Base-by-base conservation (phyloP, 78 protist genomes). In the Thecamonas trahens region DNA sequence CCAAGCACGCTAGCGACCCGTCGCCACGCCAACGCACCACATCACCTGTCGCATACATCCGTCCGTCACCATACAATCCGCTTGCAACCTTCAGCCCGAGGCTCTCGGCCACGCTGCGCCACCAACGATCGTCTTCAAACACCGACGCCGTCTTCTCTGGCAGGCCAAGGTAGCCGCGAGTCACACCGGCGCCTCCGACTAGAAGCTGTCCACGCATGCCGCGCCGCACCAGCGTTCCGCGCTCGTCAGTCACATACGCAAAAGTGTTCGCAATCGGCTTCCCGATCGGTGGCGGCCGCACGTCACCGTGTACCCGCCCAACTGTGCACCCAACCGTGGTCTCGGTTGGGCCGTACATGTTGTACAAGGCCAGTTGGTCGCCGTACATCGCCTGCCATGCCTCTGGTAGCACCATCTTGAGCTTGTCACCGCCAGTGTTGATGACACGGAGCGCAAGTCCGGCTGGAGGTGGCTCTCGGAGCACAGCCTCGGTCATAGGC, bases 171-270 rank as follows among this genome's bases (percentile, higher is more conserved):
- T 79, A 79, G 49, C 73, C 71, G 11, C 28, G 26, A 2, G 77
- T 72, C 24, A 70, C 63, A 24, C 50, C 26, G 15, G 8, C 55
- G 39, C 84, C 84, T 2, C 68, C 68, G 26, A 62, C 32, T 40
- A 45, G 42, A 22, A 79, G 67, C 65, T 79, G 77, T 26, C 84
- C 84, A 2, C 63, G 68, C 42, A 61, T 77, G 6, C 76, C 76
- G 35, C 64, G 20, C 15, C 77, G 77, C 34, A 4, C 2, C 5
- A 31, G 71, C 35, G 31, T 26, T 17, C 17, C 26, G 49, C 6
- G 6, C 44, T 39, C 40, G 72, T 75, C 63, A 8, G 66, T 55
- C 26, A 75, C 35, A 42, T 35, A 47, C 35, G 6, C 47, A n/a
- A 2, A 7, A 28, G 32, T 62, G 55, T 39, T 63, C 8, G 58